A percentile compares a stretch with the other conserved stretches of the same genome.
Conservation (phyloP, 257 asterid genomes). For the Nicotiana undulata region DNA sequence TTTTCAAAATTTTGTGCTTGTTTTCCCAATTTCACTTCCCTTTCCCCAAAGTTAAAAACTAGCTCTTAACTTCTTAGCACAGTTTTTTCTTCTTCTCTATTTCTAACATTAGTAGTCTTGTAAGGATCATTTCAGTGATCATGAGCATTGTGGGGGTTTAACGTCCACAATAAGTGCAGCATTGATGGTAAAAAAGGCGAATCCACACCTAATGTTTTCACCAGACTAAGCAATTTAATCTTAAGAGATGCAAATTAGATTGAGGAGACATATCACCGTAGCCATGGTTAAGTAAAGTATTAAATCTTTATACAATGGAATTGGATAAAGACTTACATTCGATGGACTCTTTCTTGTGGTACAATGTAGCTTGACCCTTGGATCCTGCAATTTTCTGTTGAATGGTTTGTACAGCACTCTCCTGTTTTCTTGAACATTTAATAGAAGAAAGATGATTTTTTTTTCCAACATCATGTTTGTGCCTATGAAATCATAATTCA, state of each 20-base stretch:
- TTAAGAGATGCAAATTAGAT: background rate
- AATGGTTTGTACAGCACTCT: background rate
- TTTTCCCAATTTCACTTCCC: background rate
- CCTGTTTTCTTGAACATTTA: background rate
- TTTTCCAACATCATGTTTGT: background rate
- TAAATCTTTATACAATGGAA: background rate
- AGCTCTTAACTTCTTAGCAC: background rate
- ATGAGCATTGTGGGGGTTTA: background rate
- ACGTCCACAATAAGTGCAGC: background rate
- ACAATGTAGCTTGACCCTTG: background rate
- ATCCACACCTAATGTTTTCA: background rate
- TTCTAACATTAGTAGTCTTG: background rate
- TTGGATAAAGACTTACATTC: background rate
- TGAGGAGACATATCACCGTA: background rate
- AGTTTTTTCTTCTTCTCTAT: background rate
- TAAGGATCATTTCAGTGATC: background rate
- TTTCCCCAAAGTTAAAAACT: background rate
- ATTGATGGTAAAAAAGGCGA: background rate
- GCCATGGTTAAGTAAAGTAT: background rate
- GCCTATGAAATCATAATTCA: background rate
- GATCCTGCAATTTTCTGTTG: background rate
- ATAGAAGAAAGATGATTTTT: background rate
- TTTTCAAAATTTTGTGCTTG: background rate
- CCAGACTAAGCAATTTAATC: background rate
- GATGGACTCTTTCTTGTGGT: background rate